Percentiles rank a stretch among this genome's conserved stretches.
Evolutionary conservation across 169 alveolate genomes (phyloP).

Genomic region (Plasmodium ovale): DNA sequence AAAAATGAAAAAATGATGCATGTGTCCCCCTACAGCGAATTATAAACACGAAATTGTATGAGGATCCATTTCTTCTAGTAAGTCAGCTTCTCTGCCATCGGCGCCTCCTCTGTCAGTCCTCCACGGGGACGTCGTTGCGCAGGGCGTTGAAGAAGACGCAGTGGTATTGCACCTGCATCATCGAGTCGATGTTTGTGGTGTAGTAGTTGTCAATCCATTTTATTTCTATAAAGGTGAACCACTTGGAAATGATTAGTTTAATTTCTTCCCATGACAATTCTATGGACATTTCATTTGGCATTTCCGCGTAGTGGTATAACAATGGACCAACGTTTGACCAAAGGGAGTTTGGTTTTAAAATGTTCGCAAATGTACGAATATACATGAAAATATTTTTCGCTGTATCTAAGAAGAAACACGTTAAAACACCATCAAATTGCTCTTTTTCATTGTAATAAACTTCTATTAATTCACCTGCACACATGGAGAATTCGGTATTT

Average conservation of each 20-base stretch:
- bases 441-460: constrained; percentile 82
- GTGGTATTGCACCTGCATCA: constrained; percentile 93
- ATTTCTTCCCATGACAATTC: constrained; percentile 97
- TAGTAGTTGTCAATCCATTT: constrained; percentile 91
- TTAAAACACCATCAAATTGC: constrained; percentile 95
- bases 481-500: constrained; percentile 93
- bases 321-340: constrained; percentile 99
- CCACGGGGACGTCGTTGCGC: constrained; percentile 81
- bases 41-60: no score
- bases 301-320: constrained; percentile 96
- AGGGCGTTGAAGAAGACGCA: constrained; percentile 92
- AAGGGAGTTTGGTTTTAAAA: constrained; percentile 92
- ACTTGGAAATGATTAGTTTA: constrained; percentile 81
- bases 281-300: constrained; percentile 90
- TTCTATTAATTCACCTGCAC: constrained; percentile 98
- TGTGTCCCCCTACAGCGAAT: no score
- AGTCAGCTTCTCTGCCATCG: no score
- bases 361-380: constrained; percentile 94
- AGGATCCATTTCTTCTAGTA: no score
- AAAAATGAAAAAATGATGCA: no score
- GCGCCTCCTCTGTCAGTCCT: no score
- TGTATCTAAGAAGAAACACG: constrained; percentile 98
- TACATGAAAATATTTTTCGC: constrained; percentile 97
- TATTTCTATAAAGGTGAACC: constrained; percentile 87
- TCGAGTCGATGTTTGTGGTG: constrained; percentile 89